Percentiles rank a stretch among this genome's conserved stretches.
phyloP scores from a whole-genome alignment of 768 basidiomycete genomes.

The Tylopilus felleus region DNA sequence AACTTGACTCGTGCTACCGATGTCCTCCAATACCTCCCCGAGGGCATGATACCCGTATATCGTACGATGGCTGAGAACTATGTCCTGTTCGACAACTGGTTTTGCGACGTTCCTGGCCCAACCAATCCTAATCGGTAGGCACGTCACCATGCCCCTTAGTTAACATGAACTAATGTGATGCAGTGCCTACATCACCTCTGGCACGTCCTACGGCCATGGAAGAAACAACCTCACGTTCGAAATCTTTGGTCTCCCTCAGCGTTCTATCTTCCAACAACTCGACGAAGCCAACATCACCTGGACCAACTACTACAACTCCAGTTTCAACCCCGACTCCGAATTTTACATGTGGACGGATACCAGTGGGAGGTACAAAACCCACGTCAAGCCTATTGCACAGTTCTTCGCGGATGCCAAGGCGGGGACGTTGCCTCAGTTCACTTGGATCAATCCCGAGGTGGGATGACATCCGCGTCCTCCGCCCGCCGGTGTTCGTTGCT shows the following conservation, averaged over 20 bases:
- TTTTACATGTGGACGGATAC: constrained; percentile 22
- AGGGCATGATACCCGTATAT: constrained; percentile 23
- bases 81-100: constrained; percentile 23
- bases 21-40: constrained; percentile 20
- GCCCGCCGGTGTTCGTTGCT: background rate
- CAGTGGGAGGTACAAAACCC: constrained; percentile 14
- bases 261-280: constrained; percentile 28
- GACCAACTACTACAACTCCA: constrained; percentile 27
- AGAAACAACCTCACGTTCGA: constrained; percentile 14
- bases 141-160: background rate
- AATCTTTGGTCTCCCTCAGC: constrained; percentile 22
- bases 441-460: constrained; percentile 28
- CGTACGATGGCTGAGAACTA: constrained; percentile 25
- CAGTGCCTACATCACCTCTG: constrained; percentile 27
- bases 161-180: background rate
- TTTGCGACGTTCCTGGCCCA: constrained; percentile 26
- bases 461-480: background rate
- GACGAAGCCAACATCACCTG: constrained; percentile 25
- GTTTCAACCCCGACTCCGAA: constrained; percentile 24
- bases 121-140: constrained; percentile 26
- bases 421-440: constrained; percentile 25
- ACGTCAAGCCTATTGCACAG: constrained; percentile 15
- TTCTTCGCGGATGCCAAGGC: constrained; percentile 22
- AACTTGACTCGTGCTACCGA: constrained; percentile 17
- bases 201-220: constrained; percentile 26